A percentile compares a stretch with the other conserved stretches of the same genome.
Evolutionary conservation across 1,284 basidiomycete genomes (phyloP).

Genomic region (Ceratobasidium sp.): DNA sequence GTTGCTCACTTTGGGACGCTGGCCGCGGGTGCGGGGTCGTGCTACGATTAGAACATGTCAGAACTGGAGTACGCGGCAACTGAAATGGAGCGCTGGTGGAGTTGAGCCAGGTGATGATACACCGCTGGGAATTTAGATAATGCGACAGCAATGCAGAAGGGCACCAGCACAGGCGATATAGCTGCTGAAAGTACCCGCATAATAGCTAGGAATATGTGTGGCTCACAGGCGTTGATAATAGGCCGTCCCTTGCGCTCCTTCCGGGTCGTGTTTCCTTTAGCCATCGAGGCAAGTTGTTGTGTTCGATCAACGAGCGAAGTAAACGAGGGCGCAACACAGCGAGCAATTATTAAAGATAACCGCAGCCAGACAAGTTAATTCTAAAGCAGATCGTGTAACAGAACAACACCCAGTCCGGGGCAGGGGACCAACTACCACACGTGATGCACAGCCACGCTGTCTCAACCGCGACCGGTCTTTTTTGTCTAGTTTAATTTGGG

Average conservation of each 20-base stretch:
- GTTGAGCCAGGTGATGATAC: neutral
- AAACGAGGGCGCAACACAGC: neutral
- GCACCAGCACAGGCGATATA: neutral
- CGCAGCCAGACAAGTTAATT: neutral
- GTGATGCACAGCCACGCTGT: constrained; percentile 14
- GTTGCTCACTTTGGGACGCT: constrained; percentile 29
- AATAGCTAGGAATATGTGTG: neutral
- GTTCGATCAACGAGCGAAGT: constrained; percentile 6
- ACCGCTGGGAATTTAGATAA: no score
- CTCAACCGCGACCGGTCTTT: neutral
- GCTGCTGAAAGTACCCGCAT: neutral
- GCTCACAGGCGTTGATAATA: constrained; percentile 29
- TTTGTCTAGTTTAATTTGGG: no score
- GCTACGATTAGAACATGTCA: constrained; percentile 25
- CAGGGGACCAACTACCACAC: constrained; percentile 25
- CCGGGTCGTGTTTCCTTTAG: constrained; percentile 24
- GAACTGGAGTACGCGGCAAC: neutral
- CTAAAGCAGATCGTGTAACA: constrained; percentile 15
- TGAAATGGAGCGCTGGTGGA: neutral
- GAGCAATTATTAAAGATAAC: neutral
- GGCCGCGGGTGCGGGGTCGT: constrained; percentile 35
- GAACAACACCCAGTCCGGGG: constrained; percentile 39
- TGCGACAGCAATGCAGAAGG: no score
- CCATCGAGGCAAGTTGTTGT: constrained; percentile 21
- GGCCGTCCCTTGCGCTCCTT: constrained; percentile 34